Conservation (phyloP, 768 basidiomycete genomes). For the Suillus tomentosus region DNA sequence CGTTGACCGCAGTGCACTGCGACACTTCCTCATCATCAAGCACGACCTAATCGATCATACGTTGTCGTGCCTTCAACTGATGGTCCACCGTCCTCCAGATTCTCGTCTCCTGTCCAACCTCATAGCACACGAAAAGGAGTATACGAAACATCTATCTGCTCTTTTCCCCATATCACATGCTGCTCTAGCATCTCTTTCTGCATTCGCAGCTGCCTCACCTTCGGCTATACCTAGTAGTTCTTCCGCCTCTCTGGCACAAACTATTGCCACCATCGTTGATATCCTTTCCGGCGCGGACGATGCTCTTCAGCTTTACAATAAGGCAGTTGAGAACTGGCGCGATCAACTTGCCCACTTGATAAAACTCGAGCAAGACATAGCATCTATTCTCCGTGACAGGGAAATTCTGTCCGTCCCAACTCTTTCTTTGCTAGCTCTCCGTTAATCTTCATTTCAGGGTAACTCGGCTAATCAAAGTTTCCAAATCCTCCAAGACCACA, state of each 20-base stretch:
- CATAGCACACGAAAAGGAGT: slow-evolving; percentile 70
- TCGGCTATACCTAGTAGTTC: slow-evolving; percentile 50
- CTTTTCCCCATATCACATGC: slow-evolving; percentile 61
- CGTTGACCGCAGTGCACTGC: slow-evolving; percentile 4
- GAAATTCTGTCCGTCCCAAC: slow-evolving; percentile 71
- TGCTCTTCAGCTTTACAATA: slow-evolving; percentile 62
- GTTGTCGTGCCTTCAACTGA: neutral
- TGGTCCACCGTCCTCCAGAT: slow-evolving; percentile 73
- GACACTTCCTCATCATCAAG: neutral
- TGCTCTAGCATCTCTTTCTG: slow-evolving; percentile 65
- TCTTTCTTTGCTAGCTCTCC: neutral
- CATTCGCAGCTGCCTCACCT: slow-evolving; percentile 70
- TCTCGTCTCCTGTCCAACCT: slow-evolving; percentile 72
- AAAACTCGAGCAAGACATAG: slow-evolving; percentile 71
- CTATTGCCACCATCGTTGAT: slow-evolving; percentile 47
- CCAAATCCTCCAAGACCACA: slow-evolving; percentile 52
- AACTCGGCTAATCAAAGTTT: slow-evolving; percentile 77
- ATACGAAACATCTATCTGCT: slow-evolving; percentile 57
- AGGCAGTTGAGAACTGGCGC: slow-evolving; percentile 65
- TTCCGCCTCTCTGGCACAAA: slow-evolving; percentile 17
- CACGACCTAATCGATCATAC: neutral
- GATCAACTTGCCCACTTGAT: slow-evolving; percentile 61
- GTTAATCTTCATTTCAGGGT: slow-evolving; percentile 46
- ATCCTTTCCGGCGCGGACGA: slow-evolving; percentile 67
- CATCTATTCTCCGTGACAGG: slow-evolving; percentile 67